These are phyloP conservation scores for Orbilia oligospora DNA, from an alignment of 2,329 filamentous ascomycete genomes.

Conservation along the genomic window DNA sequence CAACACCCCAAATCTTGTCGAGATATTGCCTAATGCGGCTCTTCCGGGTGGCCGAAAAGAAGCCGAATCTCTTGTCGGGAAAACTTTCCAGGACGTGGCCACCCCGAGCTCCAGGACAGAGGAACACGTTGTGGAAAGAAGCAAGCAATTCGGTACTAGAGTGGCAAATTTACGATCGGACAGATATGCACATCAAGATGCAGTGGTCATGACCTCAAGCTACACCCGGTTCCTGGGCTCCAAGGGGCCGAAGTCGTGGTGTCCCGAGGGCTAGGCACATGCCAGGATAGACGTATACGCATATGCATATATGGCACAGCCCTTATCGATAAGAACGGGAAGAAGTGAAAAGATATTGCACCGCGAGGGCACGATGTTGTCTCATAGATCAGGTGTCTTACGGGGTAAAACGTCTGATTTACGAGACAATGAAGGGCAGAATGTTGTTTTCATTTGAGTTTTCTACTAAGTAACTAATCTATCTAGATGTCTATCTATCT, in stretches of 20 bases:
- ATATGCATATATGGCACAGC: conserved; percentile 10
- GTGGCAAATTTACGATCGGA: neutral
- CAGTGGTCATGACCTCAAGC: neutral
- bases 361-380: conserved; percentile 47
- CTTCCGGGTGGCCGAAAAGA: conserved; percentile 3
- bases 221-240: neutral
- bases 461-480: conserved; percentile 20
- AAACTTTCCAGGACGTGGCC: neutral
- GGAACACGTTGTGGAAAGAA: conserved; percentile 1
- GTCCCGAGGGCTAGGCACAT: neutral
- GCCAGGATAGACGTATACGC: neutral
- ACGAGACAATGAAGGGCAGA: conserved; percentile 54
- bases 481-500: neutral
- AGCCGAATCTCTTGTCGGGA: neutral
- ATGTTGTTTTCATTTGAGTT: conserved; percentile 29
- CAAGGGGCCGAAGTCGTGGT: neutral
- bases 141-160: conserved; percentile 1
- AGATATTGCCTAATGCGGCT: conserved; percentile 14
- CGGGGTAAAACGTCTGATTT: conserved; percentile 59
- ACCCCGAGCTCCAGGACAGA: conserved; percentile 2
- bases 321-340: conserved; percentile 27
- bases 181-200: neutral
- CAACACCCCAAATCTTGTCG: neutral
- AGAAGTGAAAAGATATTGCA: conserved; percentile 27
- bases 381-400: conserved; percentile 62